Evolutionary conservation across 768 basidiomycete species (phyloP), one percentile per base, ranked within the genome.

Genomic region (Lactarius tabidus): DNA sequence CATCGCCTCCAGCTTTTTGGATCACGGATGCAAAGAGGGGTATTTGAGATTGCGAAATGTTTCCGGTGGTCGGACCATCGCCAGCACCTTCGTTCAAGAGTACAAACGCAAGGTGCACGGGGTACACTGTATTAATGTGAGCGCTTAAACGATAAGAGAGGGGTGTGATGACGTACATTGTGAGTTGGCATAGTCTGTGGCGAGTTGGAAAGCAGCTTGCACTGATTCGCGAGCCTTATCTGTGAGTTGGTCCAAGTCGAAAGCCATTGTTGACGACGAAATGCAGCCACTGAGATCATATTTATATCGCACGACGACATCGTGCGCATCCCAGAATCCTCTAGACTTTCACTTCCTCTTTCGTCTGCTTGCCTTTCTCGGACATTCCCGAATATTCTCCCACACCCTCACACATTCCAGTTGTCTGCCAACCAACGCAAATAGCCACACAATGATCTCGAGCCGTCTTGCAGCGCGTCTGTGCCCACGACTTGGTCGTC

Each of bases 1-100:
- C 84, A 72, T 95, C 93, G 31, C 91, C 93, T 5, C 95, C 95
- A 26, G 91, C 90, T 73, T 87, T 85, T 65, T 89, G 84, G 39
- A 95, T 82, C 2, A 92, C 88, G 6, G 88, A 87, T 5, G 83
- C 77, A 71, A 98, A 91, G 18, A 97, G 80, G 14, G 91, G 86
- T 43, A 79, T 77, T 45, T 76, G 75, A 9, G 72, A 55, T 15
- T 72, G 61, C 48, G 74, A 51, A 41, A 73, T 51, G 39, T 77
- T 72, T 12, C 77, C 75, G 35, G 79, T 76, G 23, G 78, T 74
- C 31, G 77, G 65, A 0, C 70, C 79, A 6, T 77, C 74, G 45
- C 75, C 74, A 38, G 78, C 74, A 3, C 79, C 79, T 69, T 93
- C 92, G 63, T 91, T 89, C 66, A 96, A 81, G 48, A 98, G 82